These are phyloP conservation scores for Dipteronia sinensis DNA, from an alignment of 345 rosid species.

Conservation along the genomic window DNA sequence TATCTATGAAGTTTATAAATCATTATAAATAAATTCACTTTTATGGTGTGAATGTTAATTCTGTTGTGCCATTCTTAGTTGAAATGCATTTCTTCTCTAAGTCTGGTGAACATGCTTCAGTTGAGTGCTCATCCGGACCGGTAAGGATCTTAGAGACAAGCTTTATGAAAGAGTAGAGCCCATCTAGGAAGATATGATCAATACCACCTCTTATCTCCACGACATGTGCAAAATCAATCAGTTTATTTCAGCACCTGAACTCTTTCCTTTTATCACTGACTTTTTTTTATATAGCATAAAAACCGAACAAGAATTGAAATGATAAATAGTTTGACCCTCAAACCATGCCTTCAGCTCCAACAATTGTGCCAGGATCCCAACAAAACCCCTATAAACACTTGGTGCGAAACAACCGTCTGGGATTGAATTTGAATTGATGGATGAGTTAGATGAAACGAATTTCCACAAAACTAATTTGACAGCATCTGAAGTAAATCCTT, in stretches of 20 bases:
- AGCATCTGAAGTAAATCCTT: slow-evolving; percentile 43
- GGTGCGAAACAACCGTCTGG: slow-evolving; percentile 66
- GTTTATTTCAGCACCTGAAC: slow-evolving; percentile 51
- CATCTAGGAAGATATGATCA: slow-evolving; percentile 95
- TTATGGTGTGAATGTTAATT: not conserved
- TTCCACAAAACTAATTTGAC: slow-evolving; percentile 60
- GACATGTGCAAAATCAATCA: slow-evolving; percentile 94
- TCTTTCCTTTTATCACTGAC: slow-evolving; percentile 35
- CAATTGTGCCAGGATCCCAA: slow-evolving; percentile 72
- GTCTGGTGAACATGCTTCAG: slow-evolving; percentile 20
- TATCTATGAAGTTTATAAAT: not conserved
- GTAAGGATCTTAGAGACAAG: slow-evolving; percentile 65
- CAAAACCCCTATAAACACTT: slow-evolving; percentile 56
- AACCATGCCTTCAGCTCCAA: slow-evolving; percentile 87
- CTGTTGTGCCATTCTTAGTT: slow-evolving; percentile 12
- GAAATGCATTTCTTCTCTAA: slow-evolving; percentile 23
- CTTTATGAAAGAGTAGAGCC: slow-evolving; percentile 85
- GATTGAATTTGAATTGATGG: slow-evolving; percentile 27
- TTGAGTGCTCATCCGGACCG: slow-evolving; percentile 41
- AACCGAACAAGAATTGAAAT: slow-evolving; percentile 82
- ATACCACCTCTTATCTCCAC: slow-evolving; percentile 74
- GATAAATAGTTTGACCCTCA: slow-evolving; percentile 82
- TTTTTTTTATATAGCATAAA: slow-evolving; percentile 69
- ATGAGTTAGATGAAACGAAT: slow-evolving; percentile 74
- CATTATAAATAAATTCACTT: not conserved